Evolutionary conservation across 257 asterid species (phyloP).

Genomic region (Hygrophila difformis): DNA sequence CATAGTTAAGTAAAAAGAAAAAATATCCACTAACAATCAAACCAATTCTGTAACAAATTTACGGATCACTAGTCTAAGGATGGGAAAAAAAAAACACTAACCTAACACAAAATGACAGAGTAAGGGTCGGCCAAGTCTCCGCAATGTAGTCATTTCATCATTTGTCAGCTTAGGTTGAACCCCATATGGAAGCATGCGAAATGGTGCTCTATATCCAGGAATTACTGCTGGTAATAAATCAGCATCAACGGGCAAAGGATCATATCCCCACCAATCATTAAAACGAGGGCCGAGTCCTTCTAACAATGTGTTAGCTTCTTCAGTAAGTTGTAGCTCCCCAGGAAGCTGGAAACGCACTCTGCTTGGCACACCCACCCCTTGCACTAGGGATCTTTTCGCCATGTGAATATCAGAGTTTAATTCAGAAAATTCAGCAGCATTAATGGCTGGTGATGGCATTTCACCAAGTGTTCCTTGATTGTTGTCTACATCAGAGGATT

Average conservation of each 20-base stretch:
- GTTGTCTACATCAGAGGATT: constrained; percentile 28
- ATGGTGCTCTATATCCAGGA: constrained; percentile 77
- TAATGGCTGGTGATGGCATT: constrained; percentile 22
- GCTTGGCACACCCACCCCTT: constrained; percentile 83
- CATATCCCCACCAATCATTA: constrained; percentile 95
- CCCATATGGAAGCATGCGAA: constrained; percentile 91
- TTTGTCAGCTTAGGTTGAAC: constrained; percentile 75
- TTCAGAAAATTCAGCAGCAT: constrained; percentile 21
- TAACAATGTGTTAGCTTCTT: constrained; percentile 61
- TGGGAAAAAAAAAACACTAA: constrained; percentile 24
- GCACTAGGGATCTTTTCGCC: constrained; percentile 41
- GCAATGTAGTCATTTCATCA: constrained; percentile 80
- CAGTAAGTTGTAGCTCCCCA: constrained; percentile 82
- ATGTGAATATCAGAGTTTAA: constrained; percentile 17
- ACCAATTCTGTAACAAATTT: background rate
- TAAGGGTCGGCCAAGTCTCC: constrained; percentile 86
- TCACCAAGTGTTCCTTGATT: constrained; percentile 21
- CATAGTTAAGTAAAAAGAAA: background rate
- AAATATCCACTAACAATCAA: background rate
- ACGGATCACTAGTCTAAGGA: background rate
- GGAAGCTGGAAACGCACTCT: constrained; percentile 85
- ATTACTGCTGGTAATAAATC: constrained; percentile 90
- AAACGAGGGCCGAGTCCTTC: constrained; percentile 97
- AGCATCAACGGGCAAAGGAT: constrained; percentile 92
- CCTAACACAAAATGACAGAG: constrained; percentile 96